Percentiles rank a stretch among this genome's conserved stretches.
These are phyloP conservation scores for Seminavis robusta DNA, from an alignment of 108 stramenopile genomes.

Conservation along the genomic window DNA sequence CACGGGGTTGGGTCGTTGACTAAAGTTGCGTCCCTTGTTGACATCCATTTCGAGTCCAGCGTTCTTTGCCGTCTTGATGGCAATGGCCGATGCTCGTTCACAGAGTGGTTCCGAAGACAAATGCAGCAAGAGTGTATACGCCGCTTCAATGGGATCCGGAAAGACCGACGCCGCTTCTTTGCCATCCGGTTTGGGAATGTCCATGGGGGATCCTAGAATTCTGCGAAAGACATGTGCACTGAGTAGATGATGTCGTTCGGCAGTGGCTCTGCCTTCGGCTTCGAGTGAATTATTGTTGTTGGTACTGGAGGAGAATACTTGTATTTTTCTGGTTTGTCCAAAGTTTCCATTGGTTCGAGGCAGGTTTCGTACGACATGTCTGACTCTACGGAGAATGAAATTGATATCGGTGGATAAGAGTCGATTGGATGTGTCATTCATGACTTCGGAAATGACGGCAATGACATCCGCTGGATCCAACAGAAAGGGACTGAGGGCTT, in stretches of 20 bases:
- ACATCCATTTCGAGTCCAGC: slow-evolving; percentile 67
- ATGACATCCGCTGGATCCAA: slow-evolving; percentile 56
- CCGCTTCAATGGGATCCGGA: not conserved
- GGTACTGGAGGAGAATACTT: not conserved
- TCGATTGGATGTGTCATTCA: slow-evolving; percentile 24
- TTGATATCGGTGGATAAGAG: slow-evolving; percentile 32
- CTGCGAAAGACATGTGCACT: slow-evolving; percentile 18
- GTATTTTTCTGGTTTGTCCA: not conserved
- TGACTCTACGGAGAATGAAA: slow-evolving; percentile 47
- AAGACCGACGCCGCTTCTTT: not conserved
- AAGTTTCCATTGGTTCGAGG: not conserved
- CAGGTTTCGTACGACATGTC: slow-evolving; percentile 21
- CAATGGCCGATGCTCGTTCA: slow-evolving; percentile 60
- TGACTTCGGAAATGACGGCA: slow-evolving; percentile 30
- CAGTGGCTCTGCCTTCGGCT: slow-evolving; percentile 5
- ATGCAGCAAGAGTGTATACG: slow-evolving; percentile 37
- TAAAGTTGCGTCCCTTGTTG: slow-evolving; percentile 30
- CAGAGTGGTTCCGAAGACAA: slow-evolving; percentile 57
- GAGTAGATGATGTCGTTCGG: slow-evolving; percentile 30
- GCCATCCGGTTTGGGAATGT: not conserved
- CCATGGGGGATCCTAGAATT: slow-evolving; percentile 12
- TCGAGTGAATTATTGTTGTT: slow-evolving; percentile 8
- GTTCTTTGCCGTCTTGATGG: slow-evolving; percentile 40
- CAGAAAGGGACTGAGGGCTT: slow-evolving; percentile 19
- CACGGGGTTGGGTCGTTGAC: not conserved